Conservation (phyloP, 2,329 filamentous ascomycete species). For the Botryotinia narcissicola region DNA sequence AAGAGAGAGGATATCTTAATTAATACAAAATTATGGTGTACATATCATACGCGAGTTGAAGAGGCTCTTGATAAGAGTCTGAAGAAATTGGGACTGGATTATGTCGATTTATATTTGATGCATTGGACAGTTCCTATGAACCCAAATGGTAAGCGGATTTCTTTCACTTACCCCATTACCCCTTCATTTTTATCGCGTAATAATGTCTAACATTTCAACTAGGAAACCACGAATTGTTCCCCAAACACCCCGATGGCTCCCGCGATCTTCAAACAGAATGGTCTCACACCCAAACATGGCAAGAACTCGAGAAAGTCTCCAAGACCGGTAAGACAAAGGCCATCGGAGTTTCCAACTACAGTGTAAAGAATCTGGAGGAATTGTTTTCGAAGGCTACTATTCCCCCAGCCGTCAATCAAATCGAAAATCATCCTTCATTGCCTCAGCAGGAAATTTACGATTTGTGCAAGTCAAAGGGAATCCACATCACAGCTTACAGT, state of each 20-base stretch:
- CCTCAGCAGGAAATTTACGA: slow-evolving; percentile 53
- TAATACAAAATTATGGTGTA: slow-evolving; percentile 68
- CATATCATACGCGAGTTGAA: slow-evolving; percentile 69
- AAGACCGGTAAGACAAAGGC: slow-evolving; percentile 53
- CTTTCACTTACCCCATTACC: neutral
- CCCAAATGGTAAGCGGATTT: slow-evolving; percentile 54
- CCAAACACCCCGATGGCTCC: slow-evolving; percentile 68
- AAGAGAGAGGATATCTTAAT: slow-evolving; percentile 64
- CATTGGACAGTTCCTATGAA: slow-evolving; percentile 85
- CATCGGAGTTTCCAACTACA: slow-evolving; percentile 47
- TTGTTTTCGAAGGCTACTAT: slow-evolving; percentile 45
- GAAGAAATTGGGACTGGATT: slow-evolving; percentile 70
- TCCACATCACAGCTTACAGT: slow-evolving; percentile 53
- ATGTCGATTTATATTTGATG: slow-evolving; percentile 78
- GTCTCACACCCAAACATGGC: slow-evolving; percentile 75
- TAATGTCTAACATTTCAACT: slow-evolving; percentile 12
- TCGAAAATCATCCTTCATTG: slow-evolving; percentile 58
- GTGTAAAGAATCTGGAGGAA: slow-evolving; percentile 38
- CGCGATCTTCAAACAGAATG: slow-evolving; percentile 69
- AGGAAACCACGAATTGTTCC: slow-evolving; percentile 71
- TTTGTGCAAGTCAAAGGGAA: slow-evolving; percentile 49
- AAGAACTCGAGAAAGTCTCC: slow-evolving; percentile 67
- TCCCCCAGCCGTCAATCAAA: slow-evolving; percentile 56
- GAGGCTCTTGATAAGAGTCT: slow-evolving; percentile 70
- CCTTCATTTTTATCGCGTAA: slow-evolving; percentile 14